Base-by-base conservation (phyloP, 73 alveolate genomes). In the Halteria grandinella region DNA sequence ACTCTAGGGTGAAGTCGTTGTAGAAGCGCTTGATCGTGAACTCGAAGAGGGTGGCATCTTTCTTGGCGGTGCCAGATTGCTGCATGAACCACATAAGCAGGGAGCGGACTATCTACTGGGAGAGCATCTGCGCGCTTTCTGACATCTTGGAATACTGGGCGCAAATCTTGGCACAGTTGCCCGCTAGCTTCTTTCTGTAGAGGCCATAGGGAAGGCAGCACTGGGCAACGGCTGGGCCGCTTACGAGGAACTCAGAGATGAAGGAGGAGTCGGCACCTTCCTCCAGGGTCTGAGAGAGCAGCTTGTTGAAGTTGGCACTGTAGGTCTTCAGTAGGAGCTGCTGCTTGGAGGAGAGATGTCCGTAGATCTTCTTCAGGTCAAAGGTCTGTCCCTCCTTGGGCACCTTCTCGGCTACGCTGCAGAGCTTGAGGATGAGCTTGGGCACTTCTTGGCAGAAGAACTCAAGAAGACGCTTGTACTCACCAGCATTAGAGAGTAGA, bases 1-100 rank as follows among this genome's bases (percentile, higher is more conserved):
- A 54, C 43, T 54, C 85, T 21, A 18, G 33, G 17, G 76, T 54
- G 48, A 34, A 73, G 17, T 73, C 76, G 25, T 48, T 28, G 7
- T 4, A 11, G 3, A 33, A 5, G 10, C 34, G 60, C 77, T 70
- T 70, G 15, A 54, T 49, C 25, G 63, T 57, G 41, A 70, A 70
- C 41, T 70, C 83, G 24, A 48, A 70, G 43, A 70, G 31, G n/a
- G 72, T 0, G 6, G 83, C 11, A 27, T 70, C 83, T 27, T 27
- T 17, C 44, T 70, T 45, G 23, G 60, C 53, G 41, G 55, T 49
- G 29, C 43, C 43, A n/a, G n/a, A n/a, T n/a, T n/a, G n/a, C n/a
- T n/a, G n/a, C n/a, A n/a, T n/a, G n/a, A n/a, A n/a, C 77, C 77
- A 60, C 34, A 20, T 6, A 15, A 70, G 31, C 8, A 70, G 6